Percentiles rank a stretch among this genome's conserved stretches.
phyloP scores from a whole-genome alignment of 192 early-diverging fungal species.

The Podila horticola region DNA sequence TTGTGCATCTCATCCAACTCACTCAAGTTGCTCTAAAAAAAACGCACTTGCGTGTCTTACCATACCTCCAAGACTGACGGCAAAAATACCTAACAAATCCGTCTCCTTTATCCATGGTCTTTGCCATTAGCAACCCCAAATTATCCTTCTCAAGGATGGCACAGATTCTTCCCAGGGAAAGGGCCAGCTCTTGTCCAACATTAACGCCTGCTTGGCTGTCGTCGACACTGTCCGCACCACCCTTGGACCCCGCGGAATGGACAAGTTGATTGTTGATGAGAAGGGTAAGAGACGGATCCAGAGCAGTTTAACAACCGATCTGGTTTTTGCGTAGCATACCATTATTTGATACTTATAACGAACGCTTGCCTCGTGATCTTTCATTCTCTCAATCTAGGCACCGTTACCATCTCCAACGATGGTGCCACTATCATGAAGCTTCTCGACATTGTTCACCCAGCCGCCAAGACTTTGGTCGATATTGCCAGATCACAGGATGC shows the following conservation, averaged over 20 bases:
- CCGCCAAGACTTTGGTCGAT: conserved; percentile 97
- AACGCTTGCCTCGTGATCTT: background rate
- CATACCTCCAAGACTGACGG: too few species aligned
- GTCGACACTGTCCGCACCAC: conserved; percentile 97
- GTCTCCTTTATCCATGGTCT: background rate
- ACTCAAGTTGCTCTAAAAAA: too few species aligned
- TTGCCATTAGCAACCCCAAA: conserved; percentile 88
- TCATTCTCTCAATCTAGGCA: conserved; percentile 55
- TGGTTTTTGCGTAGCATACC: too few species aligned
- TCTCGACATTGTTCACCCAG: conserved; percentile 98
- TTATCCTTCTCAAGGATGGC: conserved; percentile 98
- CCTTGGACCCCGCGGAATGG: conserved; percentile 98
- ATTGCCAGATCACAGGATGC: conserved; percentile 99
- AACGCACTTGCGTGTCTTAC: too few species aligned
- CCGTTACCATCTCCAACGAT: conserved; percentile 98
- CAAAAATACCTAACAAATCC: too few species aligned
- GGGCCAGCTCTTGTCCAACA: conserved; percentile 97
- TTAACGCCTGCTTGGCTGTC: conserved; percentile 93
- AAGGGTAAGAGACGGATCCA: conserved; percentile 65
- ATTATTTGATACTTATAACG: background rate
- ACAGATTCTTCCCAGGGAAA: conserved; percentile 98
- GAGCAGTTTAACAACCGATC: too few species aligned
- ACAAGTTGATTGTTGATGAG: conserved; percentile 97
- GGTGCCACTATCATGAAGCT: conserved; percentile 99
- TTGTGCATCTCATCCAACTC: too few species aligned